These are phyloP conservation scores for Ammopiptanthus mongolicus DNA, from an alignment of 306 rosid species.

Conservation along the genomic window DNA sequence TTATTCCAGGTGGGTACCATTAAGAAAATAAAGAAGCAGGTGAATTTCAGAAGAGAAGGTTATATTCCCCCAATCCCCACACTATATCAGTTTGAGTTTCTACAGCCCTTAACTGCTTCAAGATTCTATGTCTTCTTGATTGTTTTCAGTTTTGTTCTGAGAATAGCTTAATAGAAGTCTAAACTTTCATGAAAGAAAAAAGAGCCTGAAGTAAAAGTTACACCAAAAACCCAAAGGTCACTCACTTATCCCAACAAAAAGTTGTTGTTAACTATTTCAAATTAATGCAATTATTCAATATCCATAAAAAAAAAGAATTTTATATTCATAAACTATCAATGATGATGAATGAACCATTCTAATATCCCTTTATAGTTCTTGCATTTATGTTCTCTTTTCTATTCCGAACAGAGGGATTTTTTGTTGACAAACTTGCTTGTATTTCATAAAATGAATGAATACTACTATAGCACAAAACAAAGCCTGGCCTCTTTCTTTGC, in stretches of 20 bases:
- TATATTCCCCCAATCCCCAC: not conserved
- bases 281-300: not conserved
- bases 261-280: not conserved
- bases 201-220: not conserved
- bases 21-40: not conserved
- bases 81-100: constrained; percentile 1
- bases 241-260: not conserved
- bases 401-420: not conserved
- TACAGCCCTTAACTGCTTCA: not conserved
- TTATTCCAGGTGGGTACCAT: not conserved
- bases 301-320: constrained; percentile 1
- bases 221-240: not conserved
- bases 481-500: constrained; percentile 11
- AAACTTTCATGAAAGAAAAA: not conserved
- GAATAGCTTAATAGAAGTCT: not conserved
- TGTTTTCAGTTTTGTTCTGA: not conserved
- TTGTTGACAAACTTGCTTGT: constrained; percentile 7
- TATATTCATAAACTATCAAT: not conserved
- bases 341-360: not conserved
- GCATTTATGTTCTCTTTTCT: not conserved
- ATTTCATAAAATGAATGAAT: constrained; percentile 3
- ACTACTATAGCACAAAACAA: constrained; percentile 13
- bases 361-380: constrained; percentile 7
- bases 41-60: not conserved
- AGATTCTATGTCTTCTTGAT: not conserved